Evolutionary conservation across 1,139 yeast species (phyloP), one percentile per base, ranked within the genome.

Genomic region (Meyerozyma carpophila): DNA sequence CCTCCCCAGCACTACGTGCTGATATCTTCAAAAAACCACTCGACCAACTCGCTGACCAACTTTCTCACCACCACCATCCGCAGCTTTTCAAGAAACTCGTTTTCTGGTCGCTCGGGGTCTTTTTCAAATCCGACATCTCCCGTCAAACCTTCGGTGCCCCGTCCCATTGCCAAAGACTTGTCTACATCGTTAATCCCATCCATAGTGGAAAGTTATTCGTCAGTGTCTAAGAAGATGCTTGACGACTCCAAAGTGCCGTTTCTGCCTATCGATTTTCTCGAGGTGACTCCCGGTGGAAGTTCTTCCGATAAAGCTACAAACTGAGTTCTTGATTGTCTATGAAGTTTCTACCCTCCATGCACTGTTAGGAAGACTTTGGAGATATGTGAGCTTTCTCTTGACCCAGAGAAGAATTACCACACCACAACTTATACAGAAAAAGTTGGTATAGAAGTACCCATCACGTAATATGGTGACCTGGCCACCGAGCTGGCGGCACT

Each of bases 361-460:
- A 42, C 78, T 66, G 28, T 70, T 68, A 2, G 90, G 90, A 43
- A 85, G 67, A 27, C 77, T 62, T 61, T 86, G 93, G 46, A 86
- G 66, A 48, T 74, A 62, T 10, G 67, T 61, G 21, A 80, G 77
- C 48, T 84, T 84, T 44, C 68, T 73, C 52, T 76, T 79, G 39
- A 88, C 83, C 81, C 85, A 89, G 42, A 81, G 70, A 60, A 84
- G 87, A 14, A 90, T 68, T 0, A 72, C n/a, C 9, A 84, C 47
- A 1, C 98, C 98, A 36, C 86, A 48, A 0, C 62, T 41, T 3
- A 91, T 78, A 62, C 98, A 91, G 10, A 89, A 46, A 6, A 79
- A 47, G 58, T 89, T 91, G 41, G 95, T 84, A 43, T 79, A 75
- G 59, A 84, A 89, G 64, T 90, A 93, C 0, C 98, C 98, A 62